Percentiles rank a stretch among this genome's conserved stretches.
These are phyloP conservation scores for Ogataea parapolymorpha DNA, from an alignment of 805 yeast species.

Conservation along the genomic window DNA sequence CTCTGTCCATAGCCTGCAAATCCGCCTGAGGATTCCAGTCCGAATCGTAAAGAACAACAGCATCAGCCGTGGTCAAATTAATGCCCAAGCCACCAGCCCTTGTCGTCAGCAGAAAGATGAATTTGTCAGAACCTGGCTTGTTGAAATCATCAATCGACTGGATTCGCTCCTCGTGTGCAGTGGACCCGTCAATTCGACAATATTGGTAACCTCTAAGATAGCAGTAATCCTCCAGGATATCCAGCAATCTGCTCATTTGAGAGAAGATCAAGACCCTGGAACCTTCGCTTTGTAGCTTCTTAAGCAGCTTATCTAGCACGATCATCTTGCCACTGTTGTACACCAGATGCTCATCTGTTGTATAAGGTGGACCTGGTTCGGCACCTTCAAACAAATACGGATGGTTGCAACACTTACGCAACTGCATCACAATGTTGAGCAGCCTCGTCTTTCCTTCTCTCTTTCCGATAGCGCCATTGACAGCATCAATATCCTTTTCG, in stretches of 20 bases:
- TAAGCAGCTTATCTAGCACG: constrained; percentile 77
- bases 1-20: constrained; percentile 97
- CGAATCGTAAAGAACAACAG: constrained; percentile 83
- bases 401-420: constrained; percentile 95
- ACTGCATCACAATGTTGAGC: constrained; percentile 92
- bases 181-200: constrained; percentile 91
- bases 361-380: constrained; percentile 97
- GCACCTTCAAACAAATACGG: constrained; percentile 99
- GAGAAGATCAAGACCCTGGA: constrained; percentile 89
- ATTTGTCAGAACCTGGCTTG: constrained; percentile 74
- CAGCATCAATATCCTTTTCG: constrained; percentile 94
- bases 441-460: constrained; percentile 89
- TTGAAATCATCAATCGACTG: constrained; percentile 91
- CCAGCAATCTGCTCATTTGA: constrained; percentile 88
- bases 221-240: constrained; percentile 91
- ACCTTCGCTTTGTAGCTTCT: constrained; percentile 68
- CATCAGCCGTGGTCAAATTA: constrained; percentile 87
- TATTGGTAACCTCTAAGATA: constrained; percentile 77
- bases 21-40: constrained; percentile 99
- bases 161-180: constrained; percentile 89
- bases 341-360: constrained; percentile 93
- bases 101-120: constrained; percentile 82
- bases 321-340: constrained; percentile 88
- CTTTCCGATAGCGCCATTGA: constrained; percentile 92
- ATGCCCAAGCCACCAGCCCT: constrained; percentile 98